A percentile compares a stretch with the other conserved stretches of the same genome.
Conservation (phyloP, 805 yeast genomes). For the Metschnikowia borealis region DNA sequence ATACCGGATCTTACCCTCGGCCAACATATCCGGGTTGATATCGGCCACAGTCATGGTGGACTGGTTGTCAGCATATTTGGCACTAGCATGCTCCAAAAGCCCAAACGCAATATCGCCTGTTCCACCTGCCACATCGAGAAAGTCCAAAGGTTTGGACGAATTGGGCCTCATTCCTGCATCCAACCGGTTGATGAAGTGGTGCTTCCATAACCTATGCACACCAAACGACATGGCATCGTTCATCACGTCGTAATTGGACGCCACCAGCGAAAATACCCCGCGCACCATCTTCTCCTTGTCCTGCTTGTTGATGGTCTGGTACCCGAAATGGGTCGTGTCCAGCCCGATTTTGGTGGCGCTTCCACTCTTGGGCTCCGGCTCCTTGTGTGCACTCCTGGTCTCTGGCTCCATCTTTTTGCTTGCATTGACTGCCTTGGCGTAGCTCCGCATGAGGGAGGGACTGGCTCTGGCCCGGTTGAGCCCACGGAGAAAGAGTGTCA, state of each 20-base stretch:
- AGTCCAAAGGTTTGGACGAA: constrained; percentile 67
- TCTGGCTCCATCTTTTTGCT: background rate
- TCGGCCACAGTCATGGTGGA: constrained; percentile 89
- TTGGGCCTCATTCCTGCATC: constrained; percentile 95
- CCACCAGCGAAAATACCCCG: constrained; percentile 90
- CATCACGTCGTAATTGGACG: constrained; percentile 92
- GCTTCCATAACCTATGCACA: constrained; percentile 91
- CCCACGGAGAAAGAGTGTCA: constrained; percentile 2
- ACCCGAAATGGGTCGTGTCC: constrained; percentile 90
- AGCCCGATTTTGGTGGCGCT: background rate
- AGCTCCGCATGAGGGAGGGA: background rate
- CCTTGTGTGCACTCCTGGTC: too few relatives aligned
- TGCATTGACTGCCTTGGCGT: constrained; percentile 1
- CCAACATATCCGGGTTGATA: constrained; percentile 93
- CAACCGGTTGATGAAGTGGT: constrained; percentile 77
- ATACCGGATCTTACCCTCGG: constrained; percentile 83
- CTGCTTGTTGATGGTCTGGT: constrained; percentile 69
- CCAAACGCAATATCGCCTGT: constrained; percentile 98
- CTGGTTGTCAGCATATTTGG: constrained; percentile 65
- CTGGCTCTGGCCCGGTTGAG: background rate
- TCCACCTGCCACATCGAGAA: constrained; percentile 97
- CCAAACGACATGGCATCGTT: constrained; percentile 98
- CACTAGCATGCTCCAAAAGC: constrained; percentile 83
- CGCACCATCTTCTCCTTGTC: constrained; percentile 83
- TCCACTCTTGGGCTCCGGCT: background rate